Evolutionary conservation across 306 rosid genomes (phyloP), one percentile per base, ranked within the genome.

Genomic region (Vigna nakashimae): DNA sequence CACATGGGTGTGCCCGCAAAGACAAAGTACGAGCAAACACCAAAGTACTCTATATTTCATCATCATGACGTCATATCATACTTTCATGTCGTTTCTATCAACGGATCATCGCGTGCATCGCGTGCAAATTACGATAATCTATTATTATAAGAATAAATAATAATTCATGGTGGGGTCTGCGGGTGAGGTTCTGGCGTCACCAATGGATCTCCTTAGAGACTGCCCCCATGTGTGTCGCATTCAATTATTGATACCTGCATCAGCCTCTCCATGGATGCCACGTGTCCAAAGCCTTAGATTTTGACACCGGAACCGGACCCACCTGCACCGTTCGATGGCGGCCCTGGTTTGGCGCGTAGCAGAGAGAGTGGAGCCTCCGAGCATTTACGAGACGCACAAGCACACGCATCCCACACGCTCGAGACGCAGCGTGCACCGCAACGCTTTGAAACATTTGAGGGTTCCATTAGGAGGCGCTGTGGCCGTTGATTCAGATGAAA

Each of bases 151-250:
- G n/a, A 43, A 9, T 7, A 3, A 38, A 32, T 36, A 36, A 6
- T 6, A 6, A 6, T 36, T 9, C 13, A 43, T 1, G 14, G 71
- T 79, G 72, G 56, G 77, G 64, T 7, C 71, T 45, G 34, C 15
- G 42, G 32, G 82, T 71, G 71, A 46, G 82, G 82, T 16, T 38
- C 46, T 43, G 69, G 69, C 60, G 60, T 69, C 71, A 78, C 64
- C 46, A 20, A 20, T 7, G 71, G 76, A 69, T 78, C 69, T 58
- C 36, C 58, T 56, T 26, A 50, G 65, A 36, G 42, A 28, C 24
- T 71, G n/a, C 40, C 72, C 30, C 20, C 64, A 60, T 49, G 63
- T 22, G 45, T 60, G 55, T 50, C 57, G 17, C 76, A 16, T 16
- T 60, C 73, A 70, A 79, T 79, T 48, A 60, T 79, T 70, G 57